Conservation (phyloP, 2,329 filamentous ascomycete species). For the Teratosphaeria epicoccoides region DNA sequence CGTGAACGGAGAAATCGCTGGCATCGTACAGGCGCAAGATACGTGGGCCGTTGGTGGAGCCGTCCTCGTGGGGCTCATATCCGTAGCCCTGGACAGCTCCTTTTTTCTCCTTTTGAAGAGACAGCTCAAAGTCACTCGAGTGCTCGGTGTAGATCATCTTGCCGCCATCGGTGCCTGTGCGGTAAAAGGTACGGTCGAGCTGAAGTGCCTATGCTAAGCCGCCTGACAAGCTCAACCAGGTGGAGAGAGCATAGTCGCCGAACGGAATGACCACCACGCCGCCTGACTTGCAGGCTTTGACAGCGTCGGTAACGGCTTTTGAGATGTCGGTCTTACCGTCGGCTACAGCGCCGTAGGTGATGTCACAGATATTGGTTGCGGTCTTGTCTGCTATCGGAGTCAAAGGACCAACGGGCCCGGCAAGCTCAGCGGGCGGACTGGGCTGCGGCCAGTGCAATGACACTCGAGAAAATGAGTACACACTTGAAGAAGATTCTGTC, state of each 20-base stretch:
- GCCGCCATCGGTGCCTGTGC: constrained; percentile 39
- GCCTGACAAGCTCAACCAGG: constrained; percentile 39
- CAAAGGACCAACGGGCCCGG: constrained; percentile 35
- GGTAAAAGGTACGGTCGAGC: constrained; percentile 44
- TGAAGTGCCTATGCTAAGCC: constrained; percentile 42
- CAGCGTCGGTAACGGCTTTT: constrained; percentile 38
- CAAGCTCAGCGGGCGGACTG: constrained; percentile 31
- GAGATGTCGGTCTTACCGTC: constrained; percentile 44
- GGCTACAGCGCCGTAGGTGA: constrained; percentile 43
- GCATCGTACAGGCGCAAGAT: constrained; percentile 38
- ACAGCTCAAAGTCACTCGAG: constrained; percentile 43
- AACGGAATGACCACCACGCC: constrained; percentile 41
- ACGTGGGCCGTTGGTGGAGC: constrained; percentile 33
- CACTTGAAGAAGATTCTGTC: neutral
- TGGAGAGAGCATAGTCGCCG: constrained; percentile 41
- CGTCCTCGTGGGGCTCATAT: constrained; percentile 37
- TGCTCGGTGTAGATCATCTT: constrained; percentile 46
- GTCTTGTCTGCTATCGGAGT: constrained; percentile 35
- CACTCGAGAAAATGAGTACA: constrained; percentile 13
- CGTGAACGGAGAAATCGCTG: constrained; percentile 39
- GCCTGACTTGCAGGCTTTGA: constrained; percentile 40
- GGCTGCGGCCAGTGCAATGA: constrained; percentile 20
- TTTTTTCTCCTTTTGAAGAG: constrained; percentile 40
- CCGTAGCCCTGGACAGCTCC: constrained; percentile 45
- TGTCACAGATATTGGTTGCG: constrained; percentile 42